phyloP scores from a whole-genome alignment of 306 rosid genomes.

The Vigna mungo region DNA sequence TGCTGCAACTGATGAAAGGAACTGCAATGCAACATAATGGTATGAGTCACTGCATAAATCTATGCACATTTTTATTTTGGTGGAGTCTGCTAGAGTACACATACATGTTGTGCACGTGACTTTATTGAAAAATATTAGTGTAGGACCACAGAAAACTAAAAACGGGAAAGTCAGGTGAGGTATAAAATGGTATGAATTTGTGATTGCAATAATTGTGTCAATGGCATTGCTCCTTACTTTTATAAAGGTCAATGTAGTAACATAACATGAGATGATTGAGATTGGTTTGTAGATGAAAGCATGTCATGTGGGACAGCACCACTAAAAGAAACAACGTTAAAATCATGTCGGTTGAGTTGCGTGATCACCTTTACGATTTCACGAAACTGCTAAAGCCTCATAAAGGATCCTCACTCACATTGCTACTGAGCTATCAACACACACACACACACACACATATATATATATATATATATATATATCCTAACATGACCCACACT shows the following conservation, averaged over 20 bases:
- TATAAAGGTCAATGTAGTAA: slow-evolving; percentile 5
- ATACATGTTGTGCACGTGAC: slow-evolving; percentile 2
- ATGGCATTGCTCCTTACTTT: slow-evolving; percentile 29
- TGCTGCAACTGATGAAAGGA: slow-evolving; percentile 13
- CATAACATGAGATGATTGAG: neutral
- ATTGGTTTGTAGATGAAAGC: slow-evolving; percentile 17
- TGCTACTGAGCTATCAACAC: slow-evolving; percentile 2
- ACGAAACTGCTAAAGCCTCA: neutral
- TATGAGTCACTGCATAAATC: neutral
- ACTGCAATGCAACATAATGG: neutral
- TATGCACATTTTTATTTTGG: slow-evolving; percentile 1
- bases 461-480: too few species aligned
- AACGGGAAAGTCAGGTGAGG: neutral
- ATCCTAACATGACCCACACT: slow-evolving; percentile 23
- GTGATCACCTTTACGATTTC: slow-evolving; percentile 10
- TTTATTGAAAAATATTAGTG: neutral
- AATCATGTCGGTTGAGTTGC: slow-evolving; percentile 17
- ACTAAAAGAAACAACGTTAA: neutral
- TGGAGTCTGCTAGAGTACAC: neutral
- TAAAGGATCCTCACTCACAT: neutral
- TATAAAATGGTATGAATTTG: slow-evolving; percentile 12
- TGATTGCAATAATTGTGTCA: slow-evolving; percentile 33
- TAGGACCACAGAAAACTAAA: neutral
- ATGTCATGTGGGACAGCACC: slow-evolving; percentile 28
- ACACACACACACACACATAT: neutral